Conservation (phyloP, 2,329 filamentous ascomycete genomes). For the Xylariaceae sp. region DNA sequence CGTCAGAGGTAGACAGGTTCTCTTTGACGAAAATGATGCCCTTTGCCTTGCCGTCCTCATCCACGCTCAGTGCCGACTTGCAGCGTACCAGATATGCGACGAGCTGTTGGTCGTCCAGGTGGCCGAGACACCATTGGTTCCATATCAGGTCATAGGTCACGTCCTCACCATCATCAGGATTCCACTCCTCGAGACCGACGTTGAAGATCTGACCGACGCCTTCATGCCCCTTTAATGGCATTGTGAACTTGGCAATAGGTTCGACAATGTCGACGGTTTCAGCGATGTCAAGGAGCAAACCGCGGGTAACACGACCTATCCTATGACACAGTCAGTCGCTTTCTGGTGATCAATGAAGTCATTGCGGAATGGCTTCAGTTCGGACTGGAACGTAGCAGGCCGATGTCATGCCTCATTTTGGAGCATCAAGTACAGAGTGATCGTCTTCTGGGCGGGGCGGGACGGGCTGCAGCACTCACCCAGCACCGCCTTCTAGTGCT, state of each 20-base stretch:
- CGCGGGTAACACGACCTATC: slow-evolving; percentile 78
- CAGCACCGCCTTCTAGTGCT: slow-evolving; percentile 38
- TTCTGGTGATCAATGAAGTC: too few species aligned
- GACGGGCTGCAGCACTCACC: slow-evolving; percentile 25
- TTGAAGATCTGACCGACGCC: slow-evolving; percentile 64
- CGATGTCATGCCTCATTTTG: too few species aligned
- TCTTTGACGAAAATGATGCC: slow-evolving; percentile 74
- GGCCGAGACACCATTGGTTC: slow-evolving; percentile 86
- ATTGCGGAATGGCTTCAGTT: too few species aligned
- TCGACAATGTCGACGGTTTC: slow-evolving; percentile 76
- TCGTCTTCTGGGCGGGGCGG: too few species aligned
- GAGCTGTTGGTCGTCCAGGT: slow-evolving; percentile 72
- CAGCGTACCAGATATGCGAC: slow-evolving; percentile 63
- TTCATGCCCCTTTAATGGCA: slow-evolving; percentile 49
- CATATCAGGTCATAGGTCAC: slow-evolving; percentile 74
- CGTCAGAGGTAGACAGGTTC: slow-evolving; percentile 57
- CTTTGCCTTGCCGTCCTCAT: slow-evolving; percentile 19
- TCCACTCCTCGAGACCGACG: slow-evolving; percentile 70
- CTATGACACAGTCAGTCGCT: slow-evolving; percentile 32
- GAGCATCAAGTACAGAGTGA: too few species aligned
- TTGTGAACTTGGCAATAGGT: slow-evolving; percentile 77
- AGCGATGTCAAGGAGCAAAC: slow-evolving; percentile 68
- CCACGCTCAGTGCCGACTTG: slow-evolving; percentile 34
- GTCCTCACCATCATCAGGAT: slow-evolving; percentile 32
- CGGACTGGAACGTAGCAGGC: too few species aligned